Base-by-base conservation (phyloP, 2,329 filamentous ascomycete species). In the Aspergillus bombycis region DNA sequence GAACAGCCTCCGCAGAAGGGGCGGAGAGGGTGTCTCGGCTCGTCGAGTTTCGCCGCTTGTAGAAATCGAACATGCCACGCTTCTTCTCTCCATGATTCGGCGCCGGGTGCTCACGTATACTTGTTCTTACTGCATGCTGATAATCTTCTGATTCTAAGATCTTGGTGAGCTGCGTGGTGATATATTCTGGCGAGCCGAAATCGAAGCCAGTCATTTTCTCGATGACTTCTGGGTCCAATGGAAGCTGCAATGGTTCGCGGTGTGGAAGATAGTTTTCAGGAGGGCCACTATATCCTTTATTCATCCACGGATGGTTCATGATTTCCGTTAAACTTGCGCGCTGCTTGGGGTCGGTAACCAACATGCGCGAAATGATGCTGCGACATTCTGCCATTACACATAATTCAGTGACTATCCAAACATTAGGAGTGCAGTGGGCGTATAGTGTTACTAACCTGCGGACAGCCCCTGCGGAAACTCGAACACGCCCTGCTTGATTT, bases 151-250 rank as follows among this genome's bases (percentile, higher is more conserved):
- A 97, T 71, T 96, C 91, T 64, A 99, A 86, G n/a, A 94, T 87
- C 67, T 91, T 91, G 11, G 89, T 91, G 50, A 99, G 85, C 74
- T 97, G 92, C 3, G 87, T 82, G 62, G 87, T 89, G 74, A 99
- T 97, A 62, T 88, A 87, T 59, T 97, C 93, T 1, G 93, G 86
- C 0, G 92, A 86, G 0, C 95, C 95, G 80, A 98, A 99, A 77
- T 98, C 96, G 77, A 99, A 99, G 2, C 95, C 95, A 28, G 93
- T 96, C 95, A 99, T 99, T 70, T 92, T 94, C 56, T 92, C 88
- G 62, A 99, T 87, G 5, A 98, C 90, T 50, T 91, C 89, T 1
- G 86, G 83, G 73, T 98, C 94, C 11, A 99, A 81, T 7, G 94
- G 94, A 16, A 96, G 82, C 43, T 91, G 87, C n/a, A 98, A 78